Base-by-base conservation (phyloP, 495 filamentous ascomycete species). In the Xanthoparmelia taractica region DNA sequence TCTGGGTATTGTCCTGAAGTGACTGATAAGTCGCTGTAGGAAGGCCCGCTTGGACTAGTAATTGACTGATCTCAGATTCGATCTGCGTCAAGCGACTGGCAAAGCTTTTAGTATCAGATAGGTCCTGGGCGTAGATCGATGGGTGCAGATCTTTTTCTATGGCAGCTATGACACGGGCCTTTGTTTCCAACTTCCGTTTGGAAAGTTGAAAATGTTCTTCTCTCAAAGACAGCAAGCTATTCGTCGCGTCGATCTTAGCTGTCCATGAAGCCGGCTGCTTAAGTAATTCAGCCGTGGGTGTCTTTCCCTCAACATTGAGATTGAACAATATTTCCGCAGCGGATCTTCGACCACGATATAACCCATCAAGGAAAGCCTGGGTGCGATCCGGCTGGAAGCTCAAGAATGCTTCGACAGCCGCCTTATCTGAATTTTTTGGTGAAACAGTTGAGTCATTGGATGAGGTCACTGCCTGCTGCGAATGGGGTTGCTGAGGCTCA, bases 331-430 rank as follows among this genome's bases (percentile, higher is more conserved):
- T 29, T 20, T 69, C 61, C 6, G 67, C 63, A n/a, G 57, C 45
- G 27, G 59, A 58, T n/a, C 63, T 59, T 59, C 67, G 61, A 18
- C 61, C 62, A 56, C 45, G 37, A 55, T 68, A 52, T 57, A 71
- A 37, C 29, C 67, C 59, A 41, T 57, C 58, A 17, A 73, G 57
- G 23, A 69, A 65, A 29, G 61, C 60, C 23, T 64, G 57, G 29
- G 69, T 50, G 20, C 69, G 62, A 45, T 68, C 38, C 15, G 54
- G 59, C 60, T 72, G 73, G 20, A 65, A 43, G 25, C 54, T 63
- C 8, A 77, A 58, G 59, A 70, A 75, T 1, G 58, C 56, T 31
- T 55, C 58, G 7, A 75, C 66, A 7, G 68, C 40, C 23, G 64
- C 64, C 45, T 68, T 67, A n/a, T 73, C 69, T 55, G 66, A 58